These are phyloP conservation scores for Puccinia coronata DNA, from an alignment of 1,284 basidiomycete genomes.

Conservation along the genomic window DNA sequence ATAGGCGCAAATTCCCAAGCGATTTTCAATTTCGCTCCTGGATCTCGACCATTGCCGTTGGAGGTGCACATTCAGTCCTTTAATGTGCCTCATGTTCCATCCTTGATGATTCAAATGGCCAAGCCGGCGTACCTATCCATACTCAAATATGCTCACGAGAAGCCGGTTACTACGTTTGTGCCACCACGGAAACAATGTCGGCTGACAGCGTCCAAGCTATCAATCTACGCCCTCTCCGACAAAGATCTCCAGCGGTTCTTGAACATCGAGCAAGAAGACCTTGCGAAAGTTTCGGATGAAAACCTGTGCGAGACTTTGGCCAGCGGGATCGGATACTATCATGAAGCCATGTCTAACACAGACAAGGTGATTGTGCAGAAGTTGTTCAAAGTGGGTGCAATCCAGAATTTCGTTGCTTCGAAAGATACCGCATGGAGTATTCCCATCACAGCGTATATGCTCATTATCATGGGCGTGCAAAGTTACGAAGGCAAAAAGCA, in stretches of 20 bases:
- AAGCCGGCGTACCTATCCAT: constrained; percentile 96
- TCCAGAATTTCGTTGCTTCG: constrained; percentile 89
- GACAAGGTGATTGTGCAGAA: constrained; percentile 91
- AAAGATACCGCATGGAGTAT: constrained; percentile 97
- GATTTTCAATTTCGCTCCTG: constrained; percentile 98
- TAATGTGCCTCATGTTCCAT: too few species aligned
- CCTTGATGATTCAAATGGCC: too few species aligned
- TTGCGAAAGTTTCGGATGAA: constrained; percentile 86
- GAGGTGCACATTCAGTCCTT: too few species aligned
- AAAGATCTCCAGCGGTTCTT: constrained; percentile 82
- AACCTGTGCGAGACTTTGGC: too few species aligned
- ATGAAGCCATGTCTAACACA: too few species aligned
- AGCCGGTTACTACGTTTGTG: constrained; percentile 90
- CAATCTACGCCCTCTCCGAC: constrained; percentile 85
- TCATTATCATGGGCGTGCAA: constrained; percentile 98
- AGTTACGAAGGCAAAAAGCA: constrained; percentile 80
- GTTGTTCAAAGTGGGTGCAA: constrained; percentile 90
- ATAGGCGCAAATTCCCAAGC: constrained; percentile 88
- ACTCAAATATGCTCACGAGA: constrained; percentile 78
- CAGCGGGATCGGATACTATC: too few species aligned
- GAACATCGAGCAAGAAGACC: constrained; percentile 78
- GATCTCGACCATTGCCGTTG: too few species aligned
- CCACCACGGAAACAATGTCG: too few species aligned
- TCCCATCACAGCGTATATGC: constrained; percentile 91
- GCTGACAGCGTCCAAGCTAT: constrained; percentile 85